These are phyloP conservation scores for Aquilaria agallochum DNA, from an alignment of 441 rosid genomes.

Conservation along the genomic window DNA sequence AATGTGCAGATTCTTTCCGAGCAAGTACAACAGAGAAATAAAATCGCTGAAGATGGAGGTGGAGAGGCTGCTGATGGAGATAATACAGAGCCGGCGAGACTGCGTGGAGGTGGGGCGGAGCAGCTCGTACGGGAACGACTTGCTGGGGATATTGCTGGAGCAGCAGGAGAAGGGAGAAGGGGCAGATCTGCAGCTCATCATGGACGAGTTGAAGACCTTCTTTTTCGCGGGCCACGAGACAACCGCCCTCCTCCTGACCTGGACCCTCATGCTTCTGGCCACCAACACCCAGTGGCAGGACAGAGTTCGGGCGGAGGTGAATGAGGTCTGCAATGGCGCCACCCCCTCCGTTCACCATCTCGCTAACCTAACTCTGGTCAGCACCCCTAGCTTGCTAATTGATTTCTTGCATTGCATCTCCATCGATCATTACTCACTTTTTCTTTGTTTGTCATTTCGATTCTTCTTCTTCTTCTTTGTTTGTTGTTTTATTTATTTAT, in stretches of 20 bases:
- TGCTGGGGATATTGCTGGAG: conserved; percentile 80
- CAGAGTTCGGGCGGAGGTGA: conserved; percentile 58
- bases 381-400: neutral
- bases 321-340: conserved; percentile 56
- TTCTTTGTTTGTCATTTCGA: too few relatives aligned
- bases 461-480: too few relatives aligned
- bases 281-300: conserved; percentile 85
- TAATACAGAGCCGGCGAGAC: conserved; percentile 71
- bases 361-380: conserved; percentile 67
- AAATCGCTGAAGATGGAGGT: conserved; percentile 75
- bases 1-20: conserved; percentile 68
- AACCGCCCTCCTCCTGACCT: conserved; percentile 80
- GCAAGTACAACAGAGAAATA: conserved; percentile 79
- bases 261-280: conserved; percentile 88
- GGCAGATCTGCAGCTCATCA: conserved; percentile 67
- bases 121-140: conserved; percentile 72
- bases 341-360: conserved; percentile 64
- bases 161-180: conserved; percentile 50
- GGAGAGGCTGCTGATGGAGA: conserved; percentile 74
- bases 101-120: conserved; percentile 79
- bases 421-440: too few relatives aligned
- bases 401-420: too few relatives aligned
- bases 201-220: conserved; percentile 98
- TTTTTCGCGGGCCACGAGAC: conserved; percentile 98
- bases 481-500: too few relatives aligned